Percentiles rank a stretch among this genome's conserved stretches.
Evolutionary conservation across 1,284 basidiomycete species (phyloP).

Genomic region (Takashimella tepidaria): DNA sequence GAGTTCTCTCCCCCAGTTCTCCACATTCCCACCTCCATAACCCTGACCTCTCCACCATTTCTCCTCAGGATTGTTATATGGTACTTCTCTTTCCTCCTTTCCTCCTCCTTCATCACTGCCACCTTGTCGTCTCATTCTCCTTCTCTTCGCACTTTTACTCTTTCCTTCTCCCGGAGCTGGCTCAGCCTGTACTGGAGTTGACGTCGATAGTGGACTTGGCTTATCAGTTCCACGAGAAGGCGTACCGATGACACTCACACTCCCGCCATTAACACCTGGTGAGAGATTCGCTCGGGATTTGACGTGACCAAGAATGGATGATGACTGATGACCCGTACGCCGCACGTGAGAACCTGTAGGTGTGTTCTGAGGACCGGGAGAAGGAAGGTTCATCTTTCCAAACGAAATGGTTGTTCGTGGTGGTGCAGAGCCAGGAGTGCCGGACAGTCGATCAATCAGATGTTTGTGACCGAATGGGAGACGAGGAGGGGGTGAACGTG

Average conservation of each 20-base stretch:
- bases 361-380: neutral
- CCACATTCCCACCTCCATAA: conserved; percentile 19
- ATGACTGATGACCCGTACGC: neutral
- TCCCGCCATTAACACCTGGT: neutral
- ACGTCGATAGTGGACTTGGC: neutral
- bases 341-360: neutral
- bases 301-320: neutral
- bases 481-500: neutral
- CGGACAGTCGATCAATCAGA: conserved; percentile 10
- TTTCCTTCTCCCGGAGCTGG: neutral
- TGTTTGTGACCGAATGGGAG: conserved; percentile 17
- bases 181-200: no score
- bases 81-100: neutral
- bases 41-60: conserved; percentile 15
- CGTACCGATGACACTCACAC: neutral
- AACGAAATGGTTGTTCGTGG: conserved; percentile 9
- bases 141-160: conserved; percentile 6
- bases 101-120: neutral
- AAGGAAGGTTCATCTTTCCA: conserved; percentile 11
- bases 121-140: neutral
- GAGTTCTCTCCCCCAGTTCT: conserved; percentile 17
- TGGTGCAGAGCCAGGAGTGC: conserved; percentile 1
- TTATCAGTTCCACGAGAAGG: no score
- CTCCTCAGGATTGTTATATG: conserved; percentile 4
- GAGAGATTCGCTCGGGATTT: neutral